Percentiles rank a stretch among this genome's conserved stretches.
Conservation (phyloP, 176 grass and related monocot species). For the Eragrostis curvula region DNA sequence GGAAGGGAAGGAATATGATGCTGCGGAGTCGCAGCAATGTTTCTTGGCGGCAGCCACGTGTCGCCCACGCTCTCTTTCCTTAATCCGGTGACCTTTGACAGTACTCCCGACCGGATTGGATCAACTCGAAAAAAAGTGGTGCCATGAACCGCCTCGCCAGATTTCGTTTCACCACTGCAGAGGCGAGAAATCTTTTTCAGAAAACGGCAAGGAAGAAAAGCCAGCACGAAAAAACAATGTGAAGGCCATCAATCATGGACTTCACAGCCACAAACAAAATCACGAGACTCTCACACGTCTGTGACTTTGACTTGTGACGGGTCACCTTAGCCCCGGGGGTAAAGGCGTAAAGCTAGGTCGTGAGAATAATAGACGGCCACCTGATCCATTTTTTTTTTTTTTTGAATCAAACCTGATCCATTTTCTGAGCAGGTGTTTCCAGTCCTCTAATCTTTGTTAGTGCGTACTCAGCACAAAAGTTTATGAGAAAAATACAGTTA, state of each 20-base stretch:
- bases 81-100: constrained; percentile 21
- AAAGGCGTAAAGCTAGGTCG: background rate
- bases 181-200: background rate
- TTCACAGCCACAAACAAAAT: background rate
- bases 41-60: constrained; percentile 30
- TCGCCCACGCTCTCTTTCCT: constrained; percentile 25
- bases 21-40: background rate
- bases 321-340: background rate
- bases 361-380: background rate
- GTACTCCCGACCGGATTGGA: background rate
- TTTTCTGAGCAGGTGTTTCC: background rate
- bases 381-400: background rate
- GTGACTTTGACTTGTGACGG: constrained; percentile 10
- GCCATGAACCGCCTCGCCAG: background rate
- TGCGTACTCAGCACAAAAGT: background rate
- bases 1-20: background rate
- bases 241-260: background rate
- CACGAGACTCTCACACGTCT: background rate
- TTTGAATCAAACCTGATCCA: background rate
- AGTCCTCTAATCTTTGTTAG: background rate
- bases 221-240: background rate
- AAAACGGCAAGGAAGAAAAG: constrained; percentile 1
- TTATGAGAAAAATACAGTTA: background rate
- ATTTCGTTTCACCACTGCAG: background rate
- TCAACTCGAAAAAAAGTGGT: background rate